Base-by-base conservation (phyloP, 768 basidiomycete genomes). In the Crepidotus variabilis region DNA sequence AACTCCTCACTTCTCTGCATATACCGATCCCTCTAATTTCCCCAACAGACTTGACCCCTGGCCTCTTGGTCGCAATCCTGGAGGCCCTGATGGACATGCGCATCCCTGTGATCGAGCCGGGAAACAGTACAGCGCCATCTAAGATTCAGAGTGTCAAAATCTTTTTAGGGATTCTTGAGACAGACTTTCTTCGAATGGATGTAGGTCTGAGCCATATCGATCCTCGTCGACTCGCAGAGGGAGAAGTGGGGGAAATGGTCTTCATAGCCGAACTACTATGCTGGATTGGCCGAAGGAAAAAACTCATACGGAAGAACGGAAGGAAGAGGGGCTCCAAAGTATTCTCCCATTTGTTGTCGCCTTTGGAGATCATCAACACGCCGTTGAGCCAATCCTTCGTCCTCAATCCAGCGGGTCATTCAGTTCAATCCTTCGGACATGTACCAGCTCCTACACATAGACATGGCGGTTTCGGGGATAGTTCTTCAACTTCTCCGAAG, bases 151-250 rank as follows among this genome's bases (percentile, higher is more conserved):
- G 80, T 32, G 85, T 87, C 76, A 89, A 91, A 62, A 75, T 91
- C 2, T 87, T 92, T 54, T 75, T 92, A 6, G 89, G 89, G 1
- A 80, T 90, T 6, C 75, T 92, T 6, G 85, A 88, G 58, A 78
- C 73, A 28, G 88, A 91, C 58, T 69, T 90, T 34, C 64, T 91
- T 13, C 65, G 74, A 61, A 69, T 70, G 51, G 84, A 88, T 57
- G 79, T 90, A 5, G 88, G 87, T 0, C 73, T 91, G 8, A 81
- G 80, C 57, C 75, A 78, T 33, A 67, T 91, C 34, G 88, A 92
- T 57, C 88, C 88, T 0, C 71, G 81, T 24, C 72, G 75, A 33
- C 77, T 92, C 3, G 89, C 87, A 0, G 69, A 74, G 2, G 88
- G 89, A 0, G 81, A 78, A 51, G 79, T 80, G 78, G 80, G 84